phyloP scores from a whole-genome alignment of 441 rosid species.

The Populus hybrid region DNA sequence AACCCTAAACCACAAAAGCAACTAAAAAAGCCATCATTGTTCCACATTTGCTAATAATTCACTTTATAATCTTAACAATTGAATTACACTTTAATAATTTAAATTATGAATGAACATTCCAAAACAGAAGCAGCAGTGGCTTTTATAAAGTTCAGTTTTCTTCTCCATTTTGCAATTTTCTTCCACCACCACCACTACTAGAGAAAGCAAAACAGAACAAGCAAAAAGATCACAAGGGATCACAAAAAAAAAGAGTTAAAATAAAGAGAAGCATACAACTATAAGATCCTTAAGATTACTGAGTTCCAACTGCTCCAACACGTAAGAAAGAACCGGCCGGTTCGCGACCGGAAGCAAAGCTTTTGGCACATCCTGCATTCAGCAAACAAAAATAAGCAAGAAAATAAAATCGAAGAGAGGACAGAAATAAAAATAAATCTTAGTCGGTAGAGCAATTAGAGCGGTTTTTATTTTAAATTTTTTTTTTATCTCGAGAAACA shows the following conservation, averaged over 20 bases:
- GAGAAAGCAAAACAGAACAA: background rate
- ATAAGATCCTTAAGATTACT: constrained; percentile 85
- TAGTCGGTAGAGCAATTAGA: background rate
- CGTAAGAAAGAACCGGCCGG: constrained; percentile 77
- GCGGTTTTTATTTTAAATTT: too few species aligned
- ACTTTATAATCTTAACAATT: background rate
- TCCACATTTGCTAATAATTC: background rate
- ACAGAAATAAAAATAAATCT: background rate
- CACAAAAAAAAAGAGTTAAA: background rate
- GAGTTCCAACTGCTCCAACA: constrained; percentile 71
- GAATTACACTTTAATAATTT: background rate
- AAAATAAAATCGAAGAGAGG: background rate
- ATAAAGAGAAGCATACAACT: constrained; percentile 47
- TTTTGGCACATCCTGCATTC: constrained; percentile 79
- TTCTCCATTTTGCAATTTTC: background rate
- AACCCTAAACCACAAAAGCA: constrained; percentile 6
- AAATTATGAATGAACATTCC: background rate
- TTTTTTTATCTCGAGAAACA: background rate
- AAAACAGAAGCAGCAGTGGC: background rate
- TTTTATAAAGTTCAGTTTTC: background rate
- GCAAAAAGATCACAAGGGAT: background rate
- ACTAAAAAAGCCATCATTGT: background rate
- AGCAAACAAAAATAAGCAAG: background rate
- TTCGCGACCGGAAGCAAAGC: constrained; percentile 90
- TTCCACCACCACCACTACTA: background rate